Percentiles rank a stretch among this genome's conserved stretches.
These are phyloP conservation scores for Trichosporon coremiiforme DNA, from an alignment of 1,284 basidiomycete genomes.

Conservation along the genomic window DNA sequence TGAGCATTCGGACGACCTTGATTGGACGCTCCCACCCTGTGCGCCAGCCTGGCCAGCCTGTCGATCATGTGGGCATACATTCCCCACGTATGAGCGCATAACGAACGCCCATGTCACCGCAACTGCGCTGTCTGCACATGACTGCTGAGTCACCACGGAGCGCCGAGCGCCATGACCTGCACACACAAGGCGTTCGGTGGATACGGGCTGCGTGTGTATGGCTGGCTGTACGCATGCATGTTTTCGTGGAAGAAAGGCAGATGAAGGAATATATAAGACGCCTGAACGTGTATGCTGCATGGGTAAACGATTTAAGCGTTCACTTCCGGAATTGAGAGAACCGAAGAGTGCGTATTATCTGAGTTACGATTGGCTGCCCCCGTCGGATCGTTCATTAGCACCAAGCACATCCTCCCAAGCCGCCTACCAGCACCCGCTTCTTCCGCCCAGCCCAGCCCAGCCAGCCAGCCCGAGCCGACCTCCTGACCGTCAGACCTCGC, in stretches of 20 bases:
- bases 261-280: conserved; percentile 9
- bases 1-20: background rate
- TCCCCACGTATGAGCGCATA: background rate
- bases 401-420: conserved; percentile 5
- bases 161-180: background rate
- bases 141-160: background rate
- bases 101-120: background rate
- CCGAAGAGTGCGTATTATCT: conserved; percentile 18
- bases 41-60: background rate
- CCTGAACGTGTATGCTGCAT: conserved; percentile 13
- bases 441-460: background rate
- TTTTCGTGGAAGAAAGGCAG: background rate
- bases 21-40: conserved; percentile 5
- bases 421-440: background rate
- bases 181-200: background rate
- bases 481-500: background rate
- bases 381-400: conserved; percentile 1
- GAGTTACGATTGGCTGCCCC: background rate
- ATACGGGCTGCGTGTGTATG: background rate
- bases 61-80: background rate
- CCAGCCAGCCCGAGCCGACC: background rate
- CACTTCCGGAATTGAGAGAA: conserved; percentile 19
- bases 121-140: background rate
- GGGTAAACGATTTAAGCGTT: conserved; percentile 18
- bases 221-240: background rate